These are phyloP conservation scores for Oenanthe javanica DNA, from an alignment of 140 eudicot species.

Conservation along the genomic window DNA sequence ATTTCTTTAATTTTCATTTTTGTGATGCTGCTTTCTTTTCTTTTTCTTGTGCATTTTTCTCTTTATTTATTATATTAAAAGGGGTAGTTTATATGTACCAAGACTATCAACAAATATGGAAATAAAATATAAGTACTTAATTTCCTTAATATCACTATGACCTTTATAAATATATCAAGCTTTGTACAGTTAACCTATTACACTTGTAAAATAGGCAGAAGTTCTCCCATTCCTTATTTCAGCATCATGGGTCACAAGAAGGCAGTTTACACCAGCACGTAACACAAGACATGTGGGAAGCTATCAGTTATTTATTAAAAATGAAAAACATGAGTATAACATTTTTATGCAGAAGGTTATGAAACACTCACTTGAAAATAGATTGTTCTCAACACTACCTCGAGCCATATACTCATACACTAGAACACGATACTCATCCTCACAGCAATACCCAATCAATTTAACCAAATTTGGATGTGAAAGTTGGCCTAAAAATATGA, in stretches of 20 bases:
- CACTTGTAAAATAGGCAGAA: neutral
- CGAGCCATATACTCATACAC: constrained; percentile 95
- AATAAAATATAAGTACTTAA: neutral
- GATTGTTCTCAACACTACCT: constrained; percentile 86
- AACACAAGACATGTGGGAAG: neutral
- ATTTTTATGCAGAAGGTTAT: neutral
- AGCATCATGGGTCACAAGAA: constrained; percentile 1
- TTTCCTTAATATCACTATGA: neutral
- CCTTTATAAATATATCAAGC: neutral
- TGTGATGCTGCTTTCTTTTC: neutral
- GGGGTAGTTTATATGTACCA: neutral
- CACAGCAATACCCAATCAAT: constrained; percentile 87
- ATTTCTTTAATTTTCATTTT: neutral
- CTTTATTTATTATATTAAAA: neutral
- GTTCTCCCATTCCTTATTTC: neutral
- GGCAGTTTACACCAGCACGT: neutral
- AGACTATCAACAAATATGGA: neutral
- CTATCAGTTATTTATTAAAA: neutral
- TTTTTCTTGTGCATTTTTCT: neutral
- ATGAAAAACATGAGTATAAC: constrained; percentile 3
- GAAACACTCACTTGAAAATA: constrained; percentile 70
- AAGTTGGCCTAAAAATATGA: constrained; percentile 87
- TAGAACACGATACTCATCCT: constrained; percentile 79
- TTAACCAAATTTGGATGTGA: constrained; percentile 96
- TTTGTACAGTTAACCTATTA: neutral